Evolutionary conservation across 2,329 filamentous ascomycete genomes (phyloP).

Genomic region (Claviceps spartinae): DNA sequence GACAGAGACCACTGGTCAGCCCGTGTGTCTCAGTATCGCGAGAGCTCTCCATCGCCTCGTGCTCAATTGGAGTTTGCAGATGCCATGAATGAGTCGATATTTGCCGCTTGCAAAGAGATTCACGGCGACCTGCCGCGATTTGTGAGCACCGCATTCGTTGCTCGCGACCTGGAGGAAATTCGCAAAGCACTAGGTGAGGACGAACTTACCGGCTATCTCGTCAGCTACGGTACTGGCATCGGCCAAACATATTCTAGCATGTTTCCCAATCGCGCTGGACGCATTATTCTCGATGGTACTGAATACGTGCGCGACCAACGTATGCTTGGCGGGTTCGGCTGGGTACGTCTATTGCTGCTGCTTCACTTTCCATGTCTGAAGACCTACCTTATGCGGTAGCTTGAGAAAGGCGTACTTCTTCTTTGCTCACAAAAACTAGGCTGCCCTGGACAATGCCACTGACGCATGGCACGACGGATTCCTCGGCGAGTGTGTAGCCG

Average conservation of each 20-base stretch:
- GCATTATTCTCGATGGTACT: slow-evolving; percentile 35
- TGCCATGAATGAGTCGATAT: slow-evolving; percentile 31
- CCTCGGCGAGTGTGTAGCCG: slow-evolving; percentile 34
- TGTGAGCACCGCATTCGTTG: slow-evolving; percentile 31
- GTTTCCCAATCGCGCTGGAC: slow-evolving; percentile 34
- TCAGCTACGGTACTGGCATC: slow-evolving; percentile 39
- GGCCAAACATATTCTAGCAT: slow-evolving; percentile 37
- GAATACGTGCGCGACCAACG: slow-evolving; percentile 34
- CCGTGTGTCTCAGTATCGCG: slow-evolving; percentile 24
- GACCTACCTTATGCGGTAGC: no score
- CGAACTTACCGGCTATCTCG: slow-evolving; percentile 33
- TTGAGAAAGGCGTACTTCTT: background rate
- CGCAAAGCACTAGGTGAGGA: slow-evolving; percentile 30
- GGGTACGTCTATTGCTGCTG: slow-evolving; percentile 4
- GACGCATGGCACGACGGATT: slow-evolving; percentile 37
- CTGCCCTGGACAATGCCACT: slow-evolving; percentile 34
- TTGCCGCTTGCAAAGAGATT: slow-evolving; percentile 28
- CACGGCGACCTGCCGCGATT: slow-evolving; percentile 33
- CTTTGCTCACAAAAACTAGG: slow-evolving; percentile 8
- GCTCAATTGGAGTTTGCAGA: slow-evolving; percentile 29
- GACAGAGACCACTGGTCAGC: slow-evolving; percentile 33
- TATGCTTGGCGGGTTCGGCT: slow-evolving; percentile 31
- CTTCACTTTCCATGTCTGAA: background rate
- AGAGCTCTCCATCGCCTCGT: slow-evolving; percentile 20
- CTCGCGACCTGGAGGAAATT: slow-evolving; percentile 35